Percentiles rank a stretch among this genome's conserved stretches.
Conservation (phyloP, 306 rosid species). For the Sicyos baderoa region DNA sequence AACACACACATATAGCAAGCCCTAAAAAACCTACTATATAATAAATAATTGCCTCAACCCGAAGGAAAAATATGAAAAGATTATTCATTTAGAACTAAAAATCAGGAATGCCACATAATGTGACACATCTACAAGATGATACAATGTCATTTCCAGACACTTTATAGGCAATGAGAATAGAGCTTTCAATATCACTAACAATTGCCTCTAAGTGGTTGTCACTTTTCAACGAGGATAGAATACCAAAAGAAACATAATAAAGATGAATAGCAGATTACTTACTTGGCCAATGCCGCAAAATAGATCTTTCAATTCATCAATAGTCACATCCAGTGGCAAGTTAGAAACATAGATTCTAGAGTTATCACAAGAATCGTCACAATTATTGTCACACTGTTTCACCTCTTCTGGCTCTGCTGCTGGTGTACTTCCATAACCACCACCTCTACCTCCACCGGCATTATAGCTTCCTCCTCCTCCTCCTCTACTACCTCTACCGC, state of each 20-base stretch:
- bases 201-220: neutral
- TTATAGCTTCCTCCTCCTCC: constrained; percentile 38
- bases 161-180: neutral
- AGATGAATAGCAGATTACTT: constrained; percentile 28
- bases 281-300: constrained; percentile 99
- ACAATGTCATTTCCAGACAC: neutral
- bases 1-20: neutral
- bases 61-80: too few species aligned
- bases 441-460: constrained; percentile 53
- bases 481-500: constrained; percentile 41
- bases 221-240: neutral
- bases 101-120: too few species aligned
- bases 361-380: constrained; percentile 68
- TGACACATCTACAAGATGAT: too few species aligned
- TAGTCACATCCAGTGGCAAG: constrained; percentile 84
- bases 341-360: constrained; percentile 94
- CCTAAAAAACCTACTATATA: too few species aligned
- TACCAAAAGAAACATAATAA: constrained; percentile 17
- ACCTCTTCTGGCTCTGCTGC: constrained; percentile 56
- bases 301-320: constrained; percentile 75
- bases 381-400: constrained; percentile 52
- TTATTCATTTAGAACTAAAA: too few species aligned
- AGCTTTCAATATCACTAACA: neutral
- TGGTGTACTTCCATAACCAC: constrained; percentile 51
- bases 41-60: too few species aligned